Percentiles rank a stretch among this genome's conserved stretches.
phyloP scores from a whole-genome alignment of 495 filamentous ascomycete genomes.

The Talaromyces proteolyticus region DNA sequence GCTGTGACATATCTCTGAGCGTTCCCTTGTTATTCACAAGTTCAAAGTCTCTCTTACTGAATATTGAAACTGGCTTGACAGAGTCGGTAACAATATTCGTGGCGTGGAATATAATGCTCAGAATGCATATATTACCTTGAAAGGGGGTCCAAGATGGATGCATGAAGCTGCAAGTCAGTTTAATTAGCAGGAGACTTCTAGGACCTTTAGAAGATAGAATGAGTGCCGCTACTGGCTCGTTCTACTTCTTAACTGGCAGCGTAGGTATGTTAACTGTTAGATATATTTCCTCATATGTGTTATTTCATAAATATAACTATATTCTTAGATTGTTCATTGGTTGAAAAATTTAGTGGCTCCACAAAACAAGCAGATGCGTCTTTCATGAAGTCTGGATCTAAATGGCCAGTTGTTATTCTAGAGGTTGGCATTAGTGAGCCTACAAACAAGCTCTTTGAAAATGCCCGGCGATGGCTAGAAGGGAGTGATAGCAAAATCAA shows the following conservation, averaged over 20 bases:
- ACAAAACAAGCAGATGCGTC: not conserved
- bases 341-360: not conserved
- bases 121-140: not conserved
- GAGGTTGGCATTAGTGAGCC: not conserved
- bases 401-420: not conserved
- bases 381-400: not conserved
- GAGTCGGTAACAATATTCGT: not conserved
- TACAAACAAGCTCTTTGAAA: not conserved
- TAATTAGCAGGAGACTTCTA: not conserved
- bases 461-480: not conserved
- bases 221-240: not conserved
- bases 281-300: not conserved
- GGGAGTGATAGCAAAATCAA: not conserved
- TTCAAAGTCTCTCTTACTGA: not conserved
- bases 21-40: not conserved
- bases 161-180: not conserved
- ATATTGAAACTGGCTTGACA: not conserved
- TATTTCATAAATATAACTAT: not conserved
- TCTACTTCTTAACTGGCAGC: not conserved
- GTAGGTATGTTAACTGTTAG: not conserved
- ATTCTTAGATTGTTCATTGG: not conserved
- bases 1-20: not conserved
- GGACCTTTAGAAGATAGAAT: not conserved
- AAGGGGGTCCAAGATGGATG: not conserved
- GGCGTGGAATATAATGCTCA: not conserved